These are phyloP conservation scores for Sesbania bispinosa DNA, from an alignment of 306 rosid genomes.

Conservation along the genomic window DNA sequence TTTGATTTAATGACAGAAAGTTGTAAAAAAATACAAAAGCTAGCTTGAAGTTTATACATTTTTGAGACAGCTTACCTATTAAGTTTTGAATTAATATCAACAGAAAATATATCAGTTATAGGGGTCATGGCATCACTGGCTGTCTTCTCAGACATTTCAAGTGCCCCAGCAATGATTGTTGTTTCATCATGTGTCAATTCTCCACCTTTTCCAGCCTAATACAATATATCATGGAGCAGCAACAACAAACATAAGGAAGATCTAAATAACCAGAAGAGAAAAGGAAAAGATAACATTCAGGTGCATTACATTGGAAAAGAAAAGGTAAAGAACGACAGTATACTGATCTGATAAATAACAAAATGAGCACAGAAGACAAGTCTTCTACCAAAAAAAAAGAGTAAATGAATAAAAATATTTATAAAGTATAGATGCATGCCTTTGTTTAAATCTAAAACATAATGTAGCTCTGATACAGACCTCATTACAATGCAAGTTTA, in stretches of 20 bases:
- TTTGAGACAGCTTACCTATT: conserved; percentile 52
- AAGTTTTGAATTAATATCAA: conserved; percentile 73
- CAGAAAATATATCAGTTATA: conserved; percentile 65
- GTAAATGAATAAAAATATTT: neutral
- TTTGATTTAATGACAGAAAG: conserved; percentile 19
- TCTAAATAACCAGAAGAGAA: neutral
- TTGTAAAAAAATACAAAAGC: neutral
- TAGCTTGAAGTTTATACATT: neutral
- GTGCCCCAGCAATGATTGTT: conserved; percentile 95
- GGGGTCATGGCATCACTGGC: conserved; percentile 94
- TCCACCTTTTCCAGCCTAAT: conserved; percentile 98
- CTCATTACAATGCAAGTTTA: conserved; percentile 91
- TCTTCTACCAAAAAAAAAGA: neutral
- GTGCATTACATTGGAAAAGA: too few species aligned
- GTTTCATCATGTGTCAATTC: conserved; percentile 95
- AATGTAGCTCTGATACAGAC: conserved; percentile 36
- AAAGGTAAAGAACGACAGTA: conserved; percentile 4
- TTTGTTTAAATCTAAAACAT: neutral
- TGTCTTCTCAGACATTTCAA: conserved; percentile 71
- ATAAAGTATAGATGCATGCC: neutral
- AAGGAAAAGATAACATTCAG: too few species aligned
- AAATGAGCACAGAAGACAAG: conserved; percentile 7
- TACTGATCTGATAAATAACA: neutral
- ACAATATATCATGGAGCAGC: conserved; percentile 18
- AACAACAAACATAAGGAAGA: neutral